Percentiles rank a stretch among this genome's conserved stretches.
phyloP scores from a whole-genome alignment of 2,329 filamentous ascomycete species.

The Paraphoma chrysanthemicola region DNA sequence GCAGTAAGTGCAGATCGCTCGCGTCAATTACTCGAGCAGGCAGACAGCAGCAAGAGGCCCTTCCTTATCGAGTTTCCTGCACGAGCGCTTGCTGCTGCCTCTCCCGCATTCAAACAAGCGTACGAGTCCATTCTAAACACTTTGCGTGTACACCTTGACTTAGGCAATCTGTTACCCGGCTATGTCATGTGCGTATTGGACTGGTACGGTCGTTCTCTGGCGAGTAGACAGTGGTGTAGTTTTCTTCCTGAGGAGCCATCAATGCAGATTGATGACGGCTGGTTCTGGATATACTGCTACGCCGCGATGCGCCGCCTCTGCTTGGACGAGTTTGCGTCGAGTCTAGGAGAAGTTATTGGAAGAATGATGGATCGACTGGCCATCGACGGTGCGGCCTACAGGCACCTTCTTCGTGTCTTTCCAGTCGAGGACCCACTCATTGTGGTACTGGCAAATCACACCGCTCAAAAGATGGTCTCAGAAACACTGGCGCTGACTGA shows the following conservation, averaged over 20 bases:
- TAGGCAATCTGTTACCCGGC: conserved; percentile 7
- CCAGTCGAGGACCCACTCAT: background rate
- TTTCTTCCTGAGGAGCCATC: conserved; percentile 5
- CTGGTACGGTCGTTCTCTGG: conserved; percentile 5
- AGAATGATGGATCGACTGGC: background rate
- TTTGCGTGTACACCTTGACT: background rate
- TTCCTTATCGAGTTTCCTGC: conserved; percentile 9
- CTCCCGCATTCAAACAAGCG: background rate
- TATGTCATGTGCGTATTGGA: conserved; percentile 12
- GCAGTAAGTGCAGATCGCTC: conserved; percentile 5
- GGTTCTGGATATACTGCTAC: conserved; percentile 15
- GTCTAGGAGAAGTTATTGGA: conserved; percentile 4
- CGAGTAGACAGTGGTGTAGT: background rate
- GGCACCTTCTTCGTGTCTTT: background rate
- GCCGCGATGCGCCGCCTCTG: conserved; percentile 8
- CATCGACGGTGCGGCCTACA: background rate
- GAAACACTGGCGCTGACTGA: background rate
- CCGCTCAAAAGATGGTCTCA: background rate
- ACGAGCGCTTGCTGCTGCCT: conserved; percentile 4
- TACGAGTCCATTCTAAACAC: background rate
- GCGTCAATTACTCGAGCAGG: conserved; percentile 11
- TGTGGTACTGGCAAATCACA: background rate
- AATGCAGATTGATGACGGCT: conserved; percentile 8
- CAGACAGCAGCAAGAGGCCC: background rate
- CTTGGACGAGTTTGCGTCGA: conserved; percentile 5